Evolutionary conservation across 768 basidiomycete species (phyloP), one percentile per base, ranked within the genome.

Genomic region (Hysterangium stoloniferum): DNA sequence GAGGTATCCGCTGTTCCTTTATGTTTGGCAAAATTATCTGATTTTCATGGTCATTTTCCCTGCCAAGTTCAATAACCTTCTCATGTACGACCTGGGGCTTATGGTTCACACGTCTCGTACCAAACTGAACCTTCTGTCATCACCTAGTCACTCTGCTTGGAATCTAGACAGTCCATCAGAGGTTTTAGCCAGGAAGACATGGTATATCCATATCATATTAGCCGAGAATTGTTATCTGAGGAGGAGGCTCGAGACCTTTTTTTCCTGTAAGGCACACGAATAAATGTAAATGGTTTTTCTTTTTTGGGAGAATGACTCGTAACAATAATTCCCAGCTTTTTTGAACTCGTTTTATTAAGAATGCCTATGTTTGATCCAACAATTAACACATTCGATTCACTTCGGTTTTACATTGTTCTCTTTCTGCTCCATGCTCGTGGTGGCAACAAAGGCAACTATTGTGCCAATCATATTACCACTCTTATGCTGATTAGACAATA

Each of bases 341-440:
- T 50, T 36, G 37, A 42, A 28, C 17, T 17, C 20, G 40, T 36
- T 25, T 28, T 25, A 31, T 38, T 38, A 2, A 50, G 48, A 29
- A 41, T 50, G 37, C 48, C 48, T 6, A 50, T 50, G 28, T 50
- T 50, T 27, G 48, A 50, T 31, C 48, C 48, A 1, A 50, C 29
- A 40, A 50, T 42, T 17, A 40, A 51, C 35, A 43, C 37, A 3
- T 43, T 51, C 13, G 25, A 42, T 7, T 51, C 49, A 4, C 27
- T 51, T 17, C 38, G 49, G 19, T 19, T 24, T 1, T 29, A 29
- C 25, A 51, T 17, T 15, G 1, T 51, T 51, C 32, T 51, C 24
- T 17, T 40, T 50, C 15, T 50, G 48, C 32, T 41, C 37, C 20
- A 12, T 50, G 15, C 48, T 50, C 15, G 42, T 50, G 48, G 48